These are phyloP conservation scores for Verticillium klebahnii DNA, from an alignment of 2,329 filamentous ascomycete genomes.

Conservation along the genomic window DNA sequence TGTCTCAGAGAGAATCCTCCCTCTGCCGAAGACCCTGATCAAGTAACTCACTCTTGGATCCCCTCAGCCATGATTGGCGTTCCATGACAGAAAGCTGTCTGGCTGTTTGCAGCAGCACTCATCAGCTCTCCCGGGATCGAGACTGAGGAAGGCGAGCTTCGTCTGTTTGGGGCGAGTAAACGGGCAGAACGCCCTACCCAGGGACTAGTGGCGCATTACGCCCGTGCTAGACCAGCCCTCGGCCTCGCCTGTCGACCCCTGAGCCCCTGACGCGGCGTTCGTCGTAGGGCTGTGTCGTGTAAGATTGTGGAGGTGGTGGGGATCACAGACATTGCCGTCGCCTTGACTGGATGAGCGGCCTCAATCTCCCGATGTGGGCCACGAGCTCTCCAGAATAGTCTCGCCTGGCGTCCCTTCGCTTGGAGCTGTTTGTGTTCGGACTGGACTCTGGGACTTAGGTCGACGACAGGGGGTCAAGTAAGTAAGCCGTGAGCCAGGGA, in stretches of 20 bases:
- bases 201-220: not conserved
- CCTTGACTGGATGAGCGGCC: not conserved
- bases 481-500: too few relatives aligned
- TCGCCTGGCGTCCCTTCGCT: not conserved
- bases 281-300: not conserved
- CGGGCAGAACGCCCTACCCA: not conserved
- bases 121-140: too few relatives aligned
- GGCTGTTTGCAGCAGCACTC: too few relatives aligned
- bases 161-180: not conserved
- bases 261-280: not conserved
- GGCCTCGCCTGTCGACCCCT: not conserved
- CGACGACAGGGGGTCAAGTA: not conserved
- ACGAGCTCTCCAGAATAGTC: not conserved
- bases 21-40: not conserved
- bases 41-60: too few relatives aligned
- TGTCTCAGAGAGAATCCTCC: not conserved
- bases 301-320: not conserved
- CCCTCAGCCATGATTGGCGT: not conserved
- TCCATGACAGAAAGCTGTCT: not conserved
- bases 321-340: not conserved
- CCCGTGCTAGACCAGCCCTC: not conserved
- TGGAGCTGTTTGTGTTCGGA: not conserved
- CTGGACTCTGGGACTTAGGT: not conserved
- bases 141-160: not conserved
- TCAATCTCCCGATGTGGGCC: not conserved